Base-by-base conservation (phyloP, 371 early-diverging fungal genomes). In the Chytridium lagenaria region DNA sequence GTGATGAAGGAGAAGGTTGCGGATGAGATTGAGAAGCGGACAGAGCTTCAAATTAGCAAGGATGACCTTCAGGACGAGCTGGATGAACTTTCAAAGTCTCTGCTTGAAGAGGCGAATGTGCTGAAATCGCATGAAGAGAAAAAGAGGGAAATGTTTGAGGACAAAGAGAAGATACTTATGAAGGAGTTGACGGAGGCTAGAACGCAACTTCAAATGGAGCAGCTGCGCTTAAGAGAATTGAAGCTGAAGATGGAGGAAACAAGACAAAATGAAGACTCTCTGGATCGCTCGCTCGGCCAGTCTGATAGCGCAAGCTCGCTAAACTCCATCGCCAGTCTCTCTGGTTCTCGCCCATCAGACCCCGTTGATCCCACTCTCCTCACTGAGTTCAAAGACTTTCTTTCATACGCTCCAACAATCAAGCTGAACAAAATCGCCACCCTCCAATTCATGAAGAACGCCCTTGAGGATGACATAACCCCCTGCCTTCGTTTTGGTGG, bases 51-150 rank as follows among this genome's bases (percentile, higher is more conserved):
- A 74, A 90, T 91, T 74, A 90, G 93, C 72, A 95, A 95, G 71
- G 72, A 71, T 40, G 75, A 79, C 0, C 90, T 96, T 0, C 95
- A 97, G 80, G 90, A 89, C 28, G 76, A 76, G 59, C 81, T 97
- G 26, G 97, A 96, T 75, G 97, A 96, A 57, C 80, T 98, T 49
- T 93, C 93, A 38, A 87, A 90, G 36, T 86, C 88, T 64, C 79
- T 98, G 39, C 95, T 97, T 81, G 95, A 96, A 73, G 95, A 97
- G 81, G 98, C 98, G 0, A 96, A 98, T 70, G 88, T 86, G 0
- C 90, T 97, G 92, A 97, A 97, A 19, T 91, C 94, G 1, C 83
- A 90, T 22, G 97, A 96, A 73, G 90, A 91, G 39, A 82, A 91
- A 30, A 64, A 74, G 39, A 72, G 83, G 7, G 75, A 81, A 37